Conservation (phyloP, 495 filamentous ascomycete genomes). For the Aspergillus avenaceus region DNA sequence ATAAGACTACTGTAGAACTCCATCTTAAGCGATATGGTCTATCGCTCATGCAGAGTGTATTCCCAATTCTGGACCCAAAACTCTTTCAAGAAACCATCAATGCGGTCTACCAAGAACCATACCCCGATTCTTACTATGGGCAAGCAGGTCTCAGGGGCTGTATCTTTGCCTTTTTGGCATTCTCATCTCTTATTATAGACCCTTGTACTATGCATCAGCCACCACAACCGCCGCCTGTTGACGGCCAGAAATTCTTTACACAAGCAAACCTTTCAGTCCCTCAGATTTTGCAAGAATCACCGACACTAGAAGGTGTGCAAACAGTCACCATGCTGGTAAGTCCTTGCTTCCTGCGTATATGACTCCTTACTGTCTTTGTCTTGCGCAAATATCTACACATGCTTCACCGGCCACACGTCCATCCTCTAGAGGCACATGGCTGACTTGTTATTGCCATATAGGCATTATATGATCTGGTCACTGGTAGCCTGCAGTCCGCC, state of each 20-base stretch:
- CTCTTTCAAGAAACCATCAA: slow-evolving; percentile 40
- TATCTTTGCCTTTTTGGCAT: slow-evolving; percentile 42
- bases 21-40: slow-evolving; percentile 23
- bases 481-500: slow-evolving; percentile 42
- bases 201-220: neutral
- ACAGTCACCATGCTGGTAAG: slow-evolving; percentile 42
- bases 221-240: slow-evolving; percentile 13
- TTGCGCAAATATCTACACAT: neutral
- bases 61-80: slow-evolving; percentile 37
- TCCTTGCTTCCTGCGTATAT: neutral
- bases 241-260: slow-evolving; percentile 32
- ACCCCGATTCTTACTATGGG: slow-evolving; percentile 7
- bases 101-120: slow-evolving; percentile 30
- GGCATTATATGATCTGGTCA: slow-evolving; percentile 40
- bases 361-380: neutral
- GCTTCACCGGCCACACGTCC: no score
- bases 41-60: slow-evolving; percentile 35
- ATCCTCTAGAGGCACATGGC: no score
- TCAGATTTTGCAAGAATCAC: slow-evolving; percentile 37
- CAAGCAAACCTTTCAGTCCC: slow-evolving; percentile 39
- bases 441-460: no score
- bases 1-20: slow-evolving; percentile 12
- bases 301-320: slow-evolving; percentile 36
- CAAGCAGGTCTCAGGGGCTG: slow-evolving; percentile 33
- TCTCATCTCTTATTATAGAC: slow-evolving; percentile 27